Conservation (phyloP, 352 stramenopile species). For the Lagenidium giganteum region DNA sequence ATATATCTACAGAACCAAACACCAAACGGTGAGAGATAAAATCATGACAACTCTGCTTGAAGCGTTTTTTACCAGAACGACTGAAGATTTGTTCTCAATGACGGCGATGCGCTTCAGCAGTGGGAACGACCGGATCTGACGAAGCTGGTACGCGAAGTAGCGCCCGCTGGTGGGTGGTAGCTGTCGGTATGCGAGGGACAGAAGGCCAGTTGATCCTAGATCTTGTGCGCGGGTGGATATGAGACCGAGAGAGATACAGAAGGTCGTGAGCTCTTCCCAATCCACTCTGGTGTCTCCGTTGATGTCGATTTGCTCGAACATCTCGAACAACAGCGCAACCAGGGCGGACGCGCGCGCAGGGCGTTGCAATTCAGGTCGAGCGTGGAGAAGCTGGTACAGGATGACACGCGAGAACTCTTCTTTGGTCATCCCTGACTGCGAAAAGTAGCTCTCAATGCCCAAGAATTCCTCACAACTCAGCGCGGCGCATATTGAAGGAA, state of each 20-base stretch:
- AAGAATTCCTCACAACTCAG: slow-evolving; percentile 56
- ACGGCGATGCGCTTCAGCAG: slow-evolving; percentile 49
- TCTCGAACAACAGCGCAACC: slow-evolving; percentile 48
- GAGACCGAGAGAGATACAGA: slow-evolving; percentile 65
- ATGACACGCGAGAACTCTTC: slow-evolving; percentile 47
- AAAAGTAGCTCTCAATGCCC: slow-evolving; percentile 46
- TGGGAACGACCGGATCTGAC: slow-evolving; percentile 35
- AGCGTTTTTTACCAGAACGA: slow-evolving; percentile 35
- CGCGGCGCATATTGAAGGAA: slow-evolving; percentile 51
- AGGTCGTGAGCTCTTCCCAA: slow-evolving; percentile 85
- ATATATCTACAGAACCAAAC: slow-evolving; percentile 36
- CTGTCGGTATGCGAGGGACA: slow-evolving; percentile 15
- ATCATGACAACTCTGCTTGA: background rate
- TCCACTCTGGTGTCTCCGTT: slow-evolving; percentile 71
- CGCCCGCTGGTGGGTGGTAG: slow-evolving; percentile 1
- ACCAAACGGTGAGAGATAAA: background rate
- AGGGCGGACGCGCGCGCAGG: slow-evolving; percentile 25
- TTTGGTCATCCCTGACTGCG: slow-evolving; percentile 29
- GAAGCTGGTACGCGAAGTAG: slow-evolving; percentile 57
- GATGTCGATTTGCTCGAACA: slow-evolving; percentile 85
- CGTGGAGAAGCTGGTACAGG: slow-evolving; percentile 36
- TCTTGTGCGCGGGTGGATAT: slow-evolving; percentile 34
- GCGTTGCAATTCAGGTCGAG: slow-evolving; percentile 32
- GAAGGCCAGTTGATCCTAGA: background rate
- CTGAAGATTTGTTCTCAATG: slow-evolving; percentile 51